Conservation (phyloP, 495 filamentous ascomycete species). For the Xylaria venustula region DNA sequence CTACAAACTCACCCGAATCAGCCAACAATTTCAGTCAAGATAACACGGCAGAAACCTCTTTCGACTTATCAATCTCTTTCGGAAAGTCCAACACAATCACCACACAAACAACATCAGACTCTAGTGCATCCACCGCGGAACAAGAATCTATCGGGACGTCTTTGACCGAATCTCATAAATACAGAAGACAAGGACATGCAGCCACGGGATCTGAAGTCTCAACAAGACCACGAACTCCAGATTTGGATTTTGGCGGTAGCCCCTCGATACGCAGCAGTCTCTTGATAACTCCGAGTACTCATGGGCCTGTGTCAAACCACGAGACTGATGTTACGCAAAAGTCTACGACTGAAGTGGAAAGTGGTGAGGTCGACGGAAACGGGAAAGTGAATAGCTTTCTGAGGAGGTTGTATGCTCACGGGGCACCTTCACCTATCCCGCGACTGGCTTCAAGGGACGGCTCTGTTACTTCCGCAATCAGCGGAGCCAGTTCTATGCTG, state of each 20-base stretch:
- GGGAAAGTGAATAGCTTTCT: conserved; percentile 3
- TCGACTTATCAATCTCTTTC: background rate
- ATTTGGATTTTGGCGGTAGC: conserved; percentile 2
- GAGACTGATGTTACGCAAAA: background rate
- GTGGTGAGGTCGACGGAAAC: background rate
- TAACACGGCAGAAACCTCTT: background rate
- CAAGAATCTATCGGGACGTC: conserved; percentile 4
- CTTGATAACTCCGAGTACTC: background rate
- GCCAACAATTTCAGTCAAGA: background rate
- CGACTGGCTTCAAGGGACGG: background rate
- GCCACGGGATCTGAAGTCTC: conserved; percentile 10
- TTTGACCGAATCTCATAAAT: background rate
- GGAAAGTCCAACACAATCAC: conserved; percentile 1
- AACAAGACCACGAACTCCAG: conserved; percentile 12
- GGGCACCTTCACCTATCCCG: background rate
- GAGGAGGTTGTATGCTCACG: background rate
- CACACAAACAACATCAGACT: background rate
- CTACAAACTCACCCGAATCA: background rate
- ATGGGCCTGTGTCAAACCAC: background rate
- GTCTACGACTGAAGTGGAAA: background rate
- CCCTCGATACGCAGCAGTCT: conserved; percentile 8
- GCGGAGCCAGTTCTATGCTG: background rate
- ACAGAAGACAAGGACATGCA: conserved; percentile 12
- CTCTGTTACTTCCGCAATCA: background rate
- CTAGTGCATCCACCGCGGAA: background rate